Conservation (phyloP, 2,329 filamentous ascomycete species). For the Pseudogymnoascus pannorum region DNA sequence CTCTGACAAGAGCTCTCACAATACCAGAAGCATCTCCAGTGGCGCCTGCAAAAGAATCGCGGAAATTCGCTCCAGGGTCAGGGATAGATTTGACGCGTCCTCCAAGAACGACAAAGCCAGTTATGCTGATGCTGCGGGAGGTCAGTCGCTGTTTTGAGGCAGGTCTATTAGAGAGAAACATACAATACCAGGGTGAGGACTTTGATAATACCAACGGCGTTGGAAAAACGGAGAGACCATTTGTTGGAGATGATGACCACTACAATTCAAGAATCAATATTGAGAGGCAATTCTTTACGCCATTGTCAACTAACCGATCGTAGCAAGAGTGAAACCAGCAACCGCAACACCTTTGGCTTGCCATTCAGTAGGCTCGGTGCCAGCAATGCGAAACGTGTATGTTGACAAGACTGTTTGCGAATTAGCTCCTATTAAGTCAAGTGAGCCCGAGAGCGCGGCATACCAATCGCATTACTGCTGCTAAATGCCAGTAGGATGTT, state of each 20-base stretch:
- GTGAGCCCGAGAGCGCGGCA: neutral
- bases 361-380: conserved; percentile 47
- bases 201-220: conserved; percentile 52
- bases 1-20: conserved; percentile 52
- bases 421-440: neutral
- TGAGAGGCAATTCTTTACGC: neutral
- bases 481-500: conserved; percentile 57
- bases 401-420: conserved; percentile 43
- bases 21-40: conserved; percentile 37
- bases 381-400: conserved; percentile 54
- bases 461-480: conserved; percentile 54
- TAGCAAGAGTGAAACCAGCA: conserved; percentile 33
- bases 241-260: conserved; percentile 48
- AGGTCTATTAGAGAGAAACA: conserved; percentile 15
- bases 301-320: conserved; percentile 36
- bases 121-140: conserved; percentile 41
- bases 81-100: conserved; percentile 35
- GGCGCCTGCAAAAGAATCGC: conserved; percentile 44
- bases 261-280: conserved; percentile 11
- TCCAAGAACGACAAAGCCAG: conserved; percentile 55
- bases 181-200: conserved; percentile 54
- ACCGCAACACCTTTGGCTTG: conserved; percentile 60
- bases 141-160: neutral
- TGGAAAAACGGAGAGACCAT: conserved; percentile 48
- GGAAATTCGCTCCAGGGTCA: conserved; percentile 48